Conservation (phyloP, 1,139 yeast genomes). For the Suhomyces kunorum region DNA sequence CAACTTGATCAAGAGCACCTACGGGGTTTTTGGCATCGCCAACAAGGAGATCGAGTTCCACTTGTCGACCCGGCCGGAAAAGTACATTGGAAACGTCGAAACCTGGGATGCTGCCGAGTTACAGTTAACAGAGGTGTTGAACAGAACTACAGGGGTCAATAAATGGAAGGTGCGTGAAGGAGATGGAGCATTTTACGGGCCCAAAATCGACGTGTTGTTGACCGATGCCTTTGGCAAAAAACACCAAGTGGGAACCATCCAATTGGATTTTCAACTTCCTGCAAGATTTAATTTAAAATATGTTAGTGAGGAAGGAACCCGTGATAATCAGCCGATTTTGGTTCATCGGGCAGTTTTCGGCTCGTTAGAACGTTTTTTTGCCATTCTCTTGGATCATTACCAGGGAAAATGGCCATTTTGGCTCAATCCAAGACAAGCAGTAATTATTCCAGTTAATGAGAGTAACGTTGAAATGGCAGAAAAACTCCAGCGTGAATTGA, state of each 20-base stretch:
- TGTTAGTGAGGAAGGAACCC: conserved; percentile 50
- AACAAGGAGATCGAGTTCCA: conserved; percentile 59
- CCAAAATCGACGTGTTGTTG: conserved; percentile 84
- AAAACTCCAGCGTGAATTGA: conserved; percentile 45
- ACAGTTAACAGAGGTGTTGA: conserved; percentile 65
- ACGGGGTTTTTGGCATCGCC: conserved; percentile 72
- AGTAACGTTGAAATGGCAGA: conserved; percentile 57
- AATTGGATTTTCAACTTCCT: conserved; percentile 93
- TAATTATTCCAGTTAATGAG: conserved; percentile 76
- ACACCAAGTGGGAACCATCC: conserved; percentile 96
- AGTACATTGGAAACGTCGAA: conserved; percentile 75
- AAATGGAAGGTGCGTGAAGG: conserved; percentile 80
- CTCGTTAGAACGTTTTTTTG: conserved; percentile 88
- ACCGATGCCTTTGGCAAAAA: conserved; percentile 80
- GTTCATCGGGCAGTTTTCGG: conserved; percentile 96
- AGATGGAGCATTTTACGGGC: conserved; percentile 99
- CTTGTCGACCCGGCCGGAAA: conserved; percentile 87
- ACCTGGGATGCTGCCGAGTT: conserved; percentile 88
- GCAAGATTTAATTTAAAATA: conserved; percentile 76
- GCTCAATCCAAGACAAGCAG: conserved; percentile 93
- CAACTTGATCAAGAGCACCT: conserved; percentile 73
- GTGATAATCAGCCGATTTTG: conserved; percentile 75
- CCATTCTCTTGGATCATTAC: conserved; percentile 86
- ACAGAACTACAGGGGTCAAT: conserved; percentile 52
- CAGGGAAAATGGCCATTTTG: conserved; percentile 98